Conservation (phyloP, 2,329 filamentous ascomycete genomes). For the Penicillium sp. region DNA sequence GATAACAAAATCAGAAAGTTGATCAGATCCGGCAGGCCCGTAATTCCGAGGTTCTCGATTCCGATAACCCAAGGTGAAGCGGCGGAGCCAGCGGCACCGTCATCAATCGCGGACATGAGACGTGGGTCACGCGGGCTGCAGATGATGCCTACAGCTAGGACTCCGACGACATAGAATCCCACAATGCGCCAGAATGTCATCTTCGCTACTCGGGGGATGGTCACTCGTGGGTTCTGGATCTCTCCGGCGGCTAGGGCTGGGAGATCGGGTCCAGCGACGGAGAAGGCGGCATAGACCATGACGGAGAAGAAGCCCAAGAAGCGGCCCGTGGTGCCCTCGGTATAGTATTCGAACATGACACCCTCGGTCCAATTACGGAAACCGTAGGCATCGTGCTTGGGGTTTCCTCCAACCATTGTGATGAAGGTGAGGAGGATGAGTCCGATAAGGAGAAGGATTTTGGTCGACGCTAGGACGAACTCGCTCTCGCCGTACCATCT, state of each 20-base stretch:
- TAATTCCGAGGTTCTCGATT: slow-evolving; percentile 57
- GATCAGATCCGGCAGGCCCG: slow-evolving; percentile 59
- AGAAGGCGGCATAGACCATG: slow-evolving; percentile 59
- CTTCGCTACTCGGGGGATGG: slow-evolving; percentile 64
- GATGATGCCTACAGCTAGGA: slow-evolving; percentile 59
- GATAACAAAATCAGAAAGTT: slow-evolving; percentile 66
- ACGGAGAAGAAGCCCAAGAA: slow-evolving; percentile 67
- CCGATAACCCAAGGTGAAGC: slow-evolving; percentile 66
- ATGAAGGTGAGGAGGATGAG: slow-evolving; percentile 68
- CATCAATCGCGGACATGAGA: slow-evolving; percentile 51
- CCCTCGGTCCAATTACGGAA: slow-evolving; percentile 58
- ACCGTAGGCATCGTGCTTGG: slow-evolving; percentile 58
- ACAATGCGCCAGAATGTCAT: slow-evolving; percentile 70
- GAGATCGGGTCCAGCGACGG: slow-evolving; percentile 56
- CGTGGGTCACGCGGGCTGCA: slow-evolving; percentile 57
- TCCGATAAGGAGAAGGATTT: slow-evolving; percentile 60
- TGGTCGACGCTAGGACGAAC: slow-evolving; percentile 61
- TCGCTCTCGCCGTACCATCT: slow-evolving; percentile 65
- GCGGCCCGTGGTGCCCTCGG: slow-evolving; percentile 54
- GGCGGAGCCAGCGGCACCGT: slow-evolving; percentile 54
- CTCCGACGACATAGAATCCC: slow-evolving; percentile 64
- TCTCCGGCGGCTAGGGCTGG: slow-evolving; percentile 55
- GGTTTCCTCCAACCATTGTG: slow-evolving; percentile 72
- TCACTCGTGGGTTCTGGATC: slow-evolving; percentile 58
- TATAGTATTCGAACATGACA: slow-evolving; percentile 58